phyloP scores from a whole-genome alignment of 495 filamentous ascomycete genomes.

The Daldinia grandis region DNA sequence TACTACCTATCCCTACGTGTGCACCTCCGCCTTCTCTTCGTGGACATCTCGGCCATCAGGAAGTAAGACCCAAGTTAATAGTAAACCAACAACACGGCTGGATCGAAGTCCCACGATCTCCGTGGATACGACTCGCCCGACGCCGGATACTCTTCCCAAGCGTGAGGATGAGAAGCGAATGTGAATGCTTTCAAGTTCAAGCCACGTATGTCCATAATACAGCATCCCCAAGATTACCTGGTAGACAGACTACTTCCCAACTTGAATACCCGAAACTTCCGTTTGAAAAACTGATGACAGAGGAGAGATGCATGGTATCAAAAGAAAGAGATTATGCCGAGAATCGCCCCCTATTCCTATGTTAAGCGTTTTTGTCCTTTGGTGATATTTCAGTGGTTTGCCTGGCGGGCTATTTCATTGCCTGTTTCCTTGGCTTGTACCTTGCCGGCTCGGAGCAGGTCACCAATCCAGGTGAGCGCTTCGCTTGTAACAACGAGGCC shows the following conservation, averaged over 20 bases:
- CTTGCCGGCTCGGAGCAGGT: constrained; percentile 66
- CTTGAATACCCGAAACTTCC: constrained; percentile 1
- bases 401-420: constrained; percentile 24
- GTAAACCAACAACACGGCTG: constrained; percentile 11
- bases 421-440: constrained; percentile 61
- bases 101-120: constrained; percentile 17
- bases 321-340: constrained; percentile 27
- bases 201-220: neutral
- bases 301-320: constrained; percentile 36
- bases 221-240: constrained; percentile 2
- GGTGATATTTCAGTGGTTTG: constrained; percentile 9
- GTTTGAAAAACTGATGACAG: constrained; percentile 14
- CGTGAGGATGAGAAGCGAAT: constrained; percentile 23
- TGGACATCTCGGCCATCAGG: neutral
- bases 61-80: constrained; percentile 1
- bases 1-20: constrained; percentile 19
- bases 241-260: constrained; percentile 20
- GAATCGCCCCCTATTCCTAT: constrained; percentile 1
- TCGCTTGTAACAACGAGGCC: constrained; percentile 76
- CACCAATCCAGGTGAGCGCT: constrained; percentile 65
- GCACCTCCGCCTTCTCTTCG: constrained; percentile 17
- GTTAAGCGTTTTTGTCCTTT: neutral
- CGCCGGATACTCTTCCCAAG: constrained; percentile 1
- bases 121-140: constrained; percentile 10
- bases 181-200: constrained; percentile 21